These are phyloP conservation scores for Metschnikowia amazonensis DNA, from an alignment of 805 yeast species.

Conservation along the genomic window DNA sequence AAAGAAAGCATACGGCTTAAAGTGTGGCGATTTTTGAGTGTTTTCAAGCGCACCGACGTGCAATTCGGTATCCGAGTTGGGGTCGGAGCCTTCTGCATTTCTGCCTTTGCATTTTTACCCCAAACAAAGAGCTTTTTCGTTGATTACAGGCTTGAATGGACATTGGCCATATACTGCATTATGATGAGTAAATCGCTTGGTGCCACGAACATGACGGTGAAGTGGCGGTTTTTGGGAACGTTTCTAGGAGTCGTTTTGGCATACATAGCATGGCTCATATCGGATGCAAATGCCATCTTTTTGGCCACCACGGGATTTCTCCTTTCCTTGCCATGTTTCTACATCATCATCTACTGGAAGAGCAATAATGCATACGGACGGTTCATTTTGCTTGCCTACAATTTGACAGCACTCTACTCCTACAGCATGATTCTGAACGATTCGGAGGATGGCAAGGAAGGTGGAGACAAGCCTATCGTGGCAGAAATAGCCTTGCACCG, in stretches of 20 bases:
- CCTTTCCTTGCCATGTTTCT: conserved; percentile 44
- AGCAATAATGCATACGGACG: conserved; percentile 60
- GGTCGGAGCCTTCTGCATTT: conserved; percentile 64
- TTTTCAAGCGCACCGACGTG: conserved; percentile 60
- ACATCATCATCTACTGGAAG: conserved; percentile 67
- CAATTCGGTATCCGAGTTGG: conserved; percentile 80
- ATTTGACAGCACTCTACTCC: conserved; percentile 72
- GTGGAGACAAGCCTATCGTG: conserved; percentile 65
- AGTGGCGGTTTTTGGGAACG: conserved; percentile 73
- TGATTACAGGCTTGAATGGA: conserved; percentile 81
- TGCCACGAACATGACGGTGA: conserved; percentile 75
- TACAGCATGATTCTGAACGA: conserved; percentile 62
- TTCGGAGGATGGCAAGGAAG: conserved; percentile 59
- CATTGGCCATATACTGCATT: conserved; percentile 72
- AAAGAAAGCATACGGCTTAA: conserved; percentile 12
- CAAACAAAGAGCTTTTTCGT: conserved; percentile 50
- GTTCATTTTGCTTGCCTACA: conserved; percentile 70
- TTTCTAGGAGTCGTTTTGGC: conserved; percentile 67
- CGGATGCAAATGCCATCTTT: conserved; percentile 51
- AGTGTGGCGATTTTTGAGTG: conserved; percentile 49
- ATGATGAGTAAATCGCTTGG: conserved; percentile 85
- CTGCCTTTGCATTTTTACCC: conserved; percentile 64
- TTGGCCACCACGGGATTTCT: conserved; percentile 49
- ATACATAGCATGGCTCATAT: conserved; percentile 52
- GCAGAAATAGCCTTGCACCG: conserved; percentile 76